These are phyloP conservation scores for Clathrus columnatus DNA, from an alignment of 768 basidiomycete genomes.

Conservation along the genomic window DNA sequence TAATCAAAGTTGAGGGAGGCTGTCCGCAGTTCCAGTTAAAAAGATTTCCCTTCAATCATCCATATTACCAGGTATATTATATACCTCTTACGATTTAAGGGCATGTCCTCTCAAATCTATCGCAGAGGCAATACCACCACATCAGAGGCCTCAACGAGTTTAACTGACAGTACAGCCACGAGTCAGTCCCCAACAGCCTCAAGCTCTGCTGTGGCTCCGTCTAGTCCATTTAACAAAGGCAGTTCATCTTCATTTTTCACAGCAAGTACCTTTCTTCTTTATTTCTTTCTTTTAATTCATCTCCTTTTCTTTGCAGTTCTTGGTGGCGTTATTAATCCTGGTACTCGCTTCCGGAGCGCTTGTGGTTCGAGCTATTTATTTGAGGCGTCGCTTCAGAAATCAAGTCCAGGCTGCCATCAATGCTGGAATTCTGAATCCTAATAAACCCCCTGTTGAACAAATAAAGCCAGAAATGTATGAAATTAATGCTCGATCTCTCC, in stretches of 20 bases:
- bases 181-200: background rate
- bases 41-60: no score
- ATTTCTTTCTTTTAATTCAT: background rate
- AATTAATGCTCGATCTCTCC: background rate
- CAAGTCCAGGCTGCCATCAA: conserved; percentile 3
- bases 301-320: background rate
- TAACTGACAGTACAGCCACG: background rate
- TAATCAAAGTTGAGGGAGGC: no score
- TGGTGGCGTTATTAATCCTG: conserved; percentile 2
- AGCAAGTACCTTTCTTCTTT: background rate
- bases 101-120: background rate
- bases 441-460: background rate
- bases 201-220: background rate
- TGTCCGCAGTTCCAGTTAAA: background rate
- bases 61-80: no score
- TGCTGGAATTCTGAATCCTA: background rate
- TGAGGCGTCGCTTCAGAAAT: conserved; percentile 4
- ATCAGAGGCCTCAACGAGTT: background rate
- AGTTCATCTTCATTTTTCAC: background rate
- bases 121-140: background rate
- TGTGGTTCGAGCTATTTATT: background rate
- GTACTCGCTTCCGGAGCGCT: background rate
- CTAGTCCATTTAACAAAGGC: background rate
- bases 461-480: conserved; percentile 8
- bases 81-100: no score